phyloP scores from a whole-genome alignment of 305 asterid species.

The Coffea humblotiana region DNA sequence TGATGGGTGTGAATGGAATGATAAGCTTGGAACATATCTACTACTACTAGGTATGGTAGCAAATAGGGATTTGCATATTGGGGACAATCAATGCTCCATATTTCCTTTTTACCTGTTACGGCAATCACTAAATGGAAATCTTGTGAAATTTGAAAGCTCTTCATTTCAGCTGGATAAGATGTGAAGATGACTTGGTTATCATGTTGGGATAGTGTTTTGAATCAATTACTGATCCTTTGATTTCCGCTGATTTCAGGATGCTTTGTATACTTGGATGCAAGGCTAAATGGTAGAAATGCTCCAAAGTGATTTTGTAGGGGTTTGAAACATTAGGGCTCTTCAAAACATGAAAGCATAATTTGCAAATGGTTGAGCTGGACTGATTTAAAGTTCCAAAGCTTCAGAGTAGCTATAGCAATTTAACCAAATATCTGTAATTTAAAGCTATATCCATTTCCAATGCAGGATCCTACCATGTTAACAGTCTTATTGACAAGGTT shows the following conservation, averaged over 20 bases:
- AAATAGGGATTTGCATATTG: background rate
- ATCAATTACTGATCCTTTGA: background rate
- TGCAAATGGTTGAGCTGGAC: background rate
- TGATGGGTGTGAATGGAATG: constrained; percentile 6
- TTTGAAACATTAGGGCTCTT: too few relatives aligned
- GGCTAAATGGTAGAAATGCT: background rate
- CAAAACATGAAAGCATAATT: background rate
- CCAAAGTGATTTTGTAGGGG: background rate
- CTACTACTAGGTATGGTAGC: background rate
- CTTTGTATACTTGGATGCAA: background rate
- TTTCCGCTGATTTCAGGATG: background rate
- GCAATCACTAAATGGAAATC: background rate
- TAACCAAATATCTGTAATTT: background rate
- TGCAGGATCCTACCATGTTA: background rate
- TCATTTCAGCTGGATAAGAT: background rate
- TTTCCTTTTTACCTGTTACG: background rate
- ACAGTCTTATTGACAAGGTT: background rate
- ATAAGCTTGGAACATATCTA: constrained; percentile 21
- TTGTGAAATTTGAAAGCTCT: background rate
- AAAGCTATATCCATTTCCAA: background rate
- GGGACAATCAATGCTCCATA: background rate
- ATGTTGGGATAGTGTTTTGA: background rate
- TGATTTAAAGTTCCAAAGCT: too few relatives aligned
- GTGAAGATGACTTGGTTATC: background rate
- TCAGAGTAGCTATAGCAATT: background rate